Evolutionary conservation across 495 filamentous ascomycete genomes (phyloP), one percentile per base, ranked within the genome.

Genomic region (Beverwykella pulmonaria): DNA sequence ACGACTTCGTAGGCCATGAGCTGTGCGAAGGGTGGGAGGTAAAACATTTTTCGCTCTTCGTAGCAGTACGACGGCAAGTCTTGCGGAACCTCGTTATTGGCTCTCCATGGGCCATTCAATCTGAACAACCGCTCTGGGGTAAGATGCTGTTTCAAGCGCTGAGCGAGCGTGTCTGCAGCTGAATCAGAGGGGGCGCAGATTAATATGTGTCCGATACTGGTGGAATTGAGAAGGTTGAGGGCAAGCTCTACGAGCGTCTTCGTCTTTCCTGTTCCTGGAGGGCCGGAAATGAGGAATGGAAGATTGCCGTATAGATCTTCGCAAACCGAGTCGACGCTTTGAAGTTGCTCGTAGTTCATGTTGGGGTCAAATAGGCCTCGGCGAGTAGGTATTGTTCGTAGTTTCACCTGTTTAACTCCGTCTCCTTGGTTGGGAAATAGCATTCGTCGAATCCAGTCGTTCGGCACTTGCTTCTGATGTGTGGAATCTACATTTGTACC

Each of bases 161-260:
- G 71, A 41, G 79, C 78, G 12, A 86, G 71, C 1, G 77, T 84
- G 70, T 86, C 83, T 47, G 83, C 81, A 47, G 83, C 83, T 25
- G 79, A 77, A 56, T 86, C 82, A 17, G 83, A 85, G 23, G 83
- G 83, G 15, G 83, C 83, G 56, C 83, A 86, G 19, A 86, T 71
- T 12, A 86, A 71, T 25, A 86, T 78, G 71, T 83, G 82, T 20
- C 70, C 58, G 0, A 57, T 36, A 19, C 19, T 15, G 5, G 6
- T 70, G 10, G 19, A 67, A 58, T 50, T 66, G 48, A 63, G 65
- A 57, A 79, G 71, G 57, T 78, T 76, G 17, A 82, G 55, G 0
- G 79, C 77, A 15, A 74, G 73, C 73, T 84, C 82, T 48, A 84
- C 82, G 22, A 84, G 70, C 19, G 82, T 84, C 72, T 83, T 84